phyloP scores from a whole-genome alignment of 2,329 filamentous ascomycete genomes.

The Aspergillus costaricaensis region DNA sequence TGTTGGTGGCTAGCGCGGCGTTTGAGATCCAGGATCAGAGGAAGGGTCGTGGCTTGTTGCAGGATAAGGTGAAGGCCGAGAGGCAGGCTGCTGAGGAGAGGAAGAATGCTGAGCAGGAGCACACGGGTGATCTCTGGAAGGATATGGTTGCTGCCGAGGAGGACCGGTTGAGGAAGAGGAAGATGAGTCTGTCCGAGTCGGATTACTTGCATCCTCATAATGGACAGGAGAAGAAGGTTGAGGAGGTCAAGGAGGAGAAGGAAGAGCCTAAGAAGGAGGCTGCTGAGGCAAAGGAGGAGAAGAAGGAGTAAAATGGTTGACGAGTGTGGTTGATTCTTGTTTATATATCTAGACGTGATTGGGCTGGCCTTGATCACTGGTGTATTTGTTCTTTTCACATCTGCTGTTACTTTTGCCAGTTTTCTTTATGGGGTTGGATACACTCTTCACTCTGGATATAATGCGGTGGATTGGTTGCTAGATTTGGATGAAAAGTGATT shows the following conservation, averaged over 20 bases:
- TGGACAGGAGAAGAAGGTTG: slow-evolving; percentile 9
- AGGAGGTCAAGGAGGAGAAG: slow-evolving; percentile 12
- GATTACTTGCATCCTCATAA: slow-evolving; percentile 22
- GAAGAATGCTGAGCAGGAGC: slow-evolving; percentile 60
- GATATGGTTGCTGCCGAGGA: slow-evolving; percentile 54
- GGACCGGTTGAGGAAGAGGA: slow-evolving; percentile 45
- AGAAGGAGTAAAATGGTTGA: neutral
- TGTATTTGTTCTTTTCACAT: neutral
- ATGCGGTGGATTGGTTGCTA: no score
- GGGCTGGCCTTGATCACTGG: neutral
- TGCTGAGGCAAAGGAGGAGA: neutral
- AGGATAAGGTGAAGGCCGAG: slow-evolving; percentile 64
- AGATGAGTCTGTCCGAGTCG: slow-evolving; percentile 39
- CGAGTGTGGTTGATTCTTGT: neutral
- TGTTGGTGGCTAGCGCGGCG: slow-evolving; percentile 77
- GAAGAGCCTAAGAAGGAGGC: slow-evolving; percentile 9
- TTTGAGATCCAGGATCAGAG: slow-evolving; percentile 77
- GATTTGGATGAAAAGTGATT: no score
- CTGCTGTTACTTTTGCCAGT: no score
- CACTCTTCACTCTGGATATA: no score
- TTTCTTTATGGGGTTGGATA: no score
- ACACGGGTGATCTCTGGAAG: slow-evolving; percentile 91
- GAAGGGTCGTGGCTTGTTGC: slow-evolving; percentile 59
- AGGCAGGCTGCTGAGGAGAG: slow-evolving; percentile 78
- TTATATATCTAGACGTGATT: neutral